Evolutionary conservation across 2,329 filamentous ascomycete species (phyloP).

Genomic region (Rhexocercosporidium sp.): DNA sequence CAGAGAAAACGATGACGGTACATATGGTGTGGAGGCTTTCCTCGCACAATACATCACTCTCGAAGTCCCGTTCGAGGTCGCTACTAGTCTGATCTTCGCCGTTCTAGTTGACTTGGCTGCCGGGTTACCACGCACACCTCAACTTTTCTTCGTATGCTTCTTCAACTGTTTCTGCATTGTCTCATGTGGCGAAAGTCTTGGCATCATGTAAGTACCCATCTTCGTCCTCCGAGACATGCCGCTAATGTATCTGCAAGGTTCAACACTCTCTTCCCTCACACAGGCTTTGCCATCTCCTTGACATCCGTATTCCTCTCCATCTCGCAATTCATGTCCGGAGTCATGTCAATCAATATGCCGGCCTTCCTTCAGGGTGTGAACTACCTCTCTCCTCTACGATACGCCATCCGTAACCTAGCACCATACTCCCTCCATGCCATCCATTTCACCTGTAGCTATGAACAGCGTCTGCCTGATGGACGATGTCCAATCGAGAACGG

Average conservation of each 20-base stretch:
- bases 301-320: conserved; percentile 73
- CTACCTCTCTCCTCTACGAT: conserved; percentile 74
- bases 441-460: conserved; percentile 65
- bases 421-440: conserved; percentile 67
- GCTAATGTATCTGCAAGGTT: conserved; percentile 49
- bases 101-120: conserved; percentile 67
- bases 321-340: conserved; percentile 72
- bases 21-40: conserved; percentile 75
- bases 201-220: conserved; percentile 60
- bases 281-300: conserved; percentile 77
- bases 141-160: conserved; percentile 69
- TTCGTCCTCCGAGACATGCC: neutral
- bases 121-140: conserved; percentile 64
- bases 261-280: conserved; percentile 76
- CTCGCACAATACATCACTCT: conserved; percentile 71
- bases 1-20: conserved; percentile 74
- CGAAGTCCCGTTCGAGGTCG: conserved; percentile 74
- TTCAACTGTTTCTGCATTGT: conserved; percentile 77
- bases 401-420: conserved; percentile 69
- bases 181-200: conserved; percentile 74
- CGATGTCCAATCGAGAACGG: conserved; percentile 69
- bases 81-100: conserved; percentile 69
- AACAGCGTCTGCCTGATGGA: conserved; percentile 64
- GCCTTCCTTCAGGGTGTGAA: conserved; percentile 70
- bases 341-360: conserved; percentile 74